Evolutionary conservation across 2,329 filamentous ascomycete species (phyloP).

Genomic region (Chrysoporthe cubensis): DNA sequence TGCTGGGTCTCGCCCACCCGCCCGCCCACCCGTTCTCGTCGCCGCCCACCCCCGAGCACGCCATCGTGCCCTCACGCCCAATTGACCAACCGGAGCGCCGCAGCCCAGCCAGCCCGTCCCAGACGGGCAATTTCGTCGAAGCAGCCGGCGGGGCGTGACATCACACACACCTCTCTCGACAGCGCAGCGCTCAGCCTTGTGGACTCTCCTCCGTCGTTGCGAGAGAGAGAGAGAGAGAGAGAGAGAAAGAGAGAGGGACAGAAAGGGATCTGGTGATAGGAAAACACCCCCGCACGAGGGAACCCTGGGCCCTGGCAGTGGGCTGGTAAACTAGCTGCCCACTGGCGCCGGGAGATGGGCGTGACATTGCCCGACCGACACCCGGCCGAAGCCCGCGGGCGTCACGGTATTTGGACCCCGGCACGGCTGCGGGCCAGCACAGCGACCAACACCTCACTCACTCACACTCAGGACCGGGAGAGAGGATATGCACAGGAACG

Average conservation of each 20-base stretch:
- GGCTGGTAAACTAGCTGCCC: too few relatives aligned
- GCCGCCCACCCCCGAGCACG: slow-evolving; percentile 15
- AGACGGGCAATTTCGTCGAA: slow-evolving; percentile 1
- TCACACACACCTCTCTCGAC: slow-evolving; percentile 6
- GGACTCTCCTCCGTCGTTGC: background rate
- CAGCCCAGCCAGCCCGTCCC: background rate
- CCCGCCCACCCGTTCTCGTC: background rate
- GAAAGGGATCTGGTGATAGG: background rate
- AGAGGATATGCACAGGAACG: background rate
- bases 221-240: background rate
- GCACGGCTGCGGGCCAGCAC: slow-evolving; percentile 4
- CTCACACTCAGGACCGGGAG: too few relatives aligned
- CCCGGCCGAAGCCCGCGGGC: slow-evolving; percentile 18
- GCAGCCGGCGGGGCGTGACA: slow-evolving; percentile 16
- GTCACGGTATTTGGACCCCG: background rate
- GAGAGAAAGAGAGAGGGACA: background rate
- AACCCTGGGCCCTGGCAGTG: too few relatives aligned
- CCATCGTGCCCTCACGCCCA: slow-evolving; percentile 11
- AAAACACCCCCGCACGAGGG: too few relatives aligned
- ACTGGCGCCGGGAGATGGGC: too few relatives aligned
- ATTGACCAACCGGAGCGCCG: slow-evolving; percentile 24
- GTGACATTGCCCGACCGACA: slow-evolving; percentile 8
- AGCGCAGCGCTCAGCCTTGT: slow-evolving; percentile 18
- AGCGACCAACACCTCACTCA: background rate
- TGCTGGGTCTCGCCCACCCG: too few relatives aligned